Evolutionary conservation across 306 rosid genomes (phyloP).

Genomic region (Abrus pulchellus): DNA sequence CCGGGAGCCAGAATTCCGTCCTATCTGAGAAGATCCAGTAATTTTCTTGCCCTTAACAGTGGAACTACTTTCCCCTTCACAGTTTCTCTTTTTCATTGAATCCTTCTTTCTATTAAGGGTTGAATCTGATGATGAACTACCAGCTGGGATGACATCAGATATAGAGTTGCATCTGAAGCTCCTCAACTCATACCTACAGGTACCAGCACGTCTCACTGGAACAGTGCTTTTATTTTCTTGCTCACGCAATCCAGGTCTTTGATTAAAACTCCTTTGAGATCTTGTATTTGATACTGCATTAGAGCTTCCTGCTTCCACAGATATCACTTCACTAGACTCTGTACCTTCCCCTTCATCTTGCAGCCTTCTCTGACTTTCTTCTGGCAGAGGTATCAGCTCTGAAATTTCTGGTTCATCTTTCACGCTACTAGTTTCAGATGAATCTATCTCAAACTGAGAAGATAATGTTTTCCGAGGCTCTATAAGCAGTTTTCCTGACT

Average conservation of each 20-base stretch:
- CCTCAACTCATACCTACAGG: constrained; percentile 66
- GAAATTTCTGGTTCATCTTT: constrained; percentile 70
- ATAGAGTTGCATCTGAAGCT: constrained; percentile 69
- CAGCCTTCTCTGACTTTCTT: constrained; percentile 53
- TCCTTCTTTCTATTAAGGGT: constrained; percentile 57
- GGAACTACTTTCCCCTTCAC: constrained; percentile 78
- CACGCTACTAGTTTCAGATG: constrained; percentile 75
- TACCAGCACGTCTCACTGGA: constrained; percentile 54
- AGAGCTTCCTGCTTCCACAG: constrained; percentile 62
- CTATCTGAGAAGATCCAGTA: constrained; percentile 55
- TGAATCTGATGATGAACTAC: constrained; percentile 65
- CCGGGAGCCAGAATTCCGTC: constrained; percentile 55
- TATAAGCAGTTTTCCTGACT: constrained; percentile 55
- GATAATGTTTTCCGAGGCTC: constrained; percentile 58
- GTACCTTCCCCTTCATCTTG: constrained; percentile 46
- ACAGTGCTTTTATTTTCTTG: constrained; percentile 59
- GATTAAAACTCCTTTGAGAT: constrained; percentile 61
- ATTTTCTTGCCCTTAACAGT: constrained; percentile 68
- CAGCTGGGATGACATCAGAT: constrained; percentile 64
- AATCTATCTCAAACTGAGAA: constrained; percentile 66
- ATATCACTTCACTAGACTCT: constrained; percentile 48
- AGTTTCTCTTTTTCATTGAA: constrained; percentile 53
- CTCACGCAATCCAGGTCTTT: constrained; percentile 57
- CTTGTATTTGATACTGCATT: constrained; percentile 55
- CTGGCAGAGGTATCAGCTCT: constrained; percentile 54